Base-by-base conservation (phyloP, 257 asterid species). In the Buddleja alternifolia region DNA sequence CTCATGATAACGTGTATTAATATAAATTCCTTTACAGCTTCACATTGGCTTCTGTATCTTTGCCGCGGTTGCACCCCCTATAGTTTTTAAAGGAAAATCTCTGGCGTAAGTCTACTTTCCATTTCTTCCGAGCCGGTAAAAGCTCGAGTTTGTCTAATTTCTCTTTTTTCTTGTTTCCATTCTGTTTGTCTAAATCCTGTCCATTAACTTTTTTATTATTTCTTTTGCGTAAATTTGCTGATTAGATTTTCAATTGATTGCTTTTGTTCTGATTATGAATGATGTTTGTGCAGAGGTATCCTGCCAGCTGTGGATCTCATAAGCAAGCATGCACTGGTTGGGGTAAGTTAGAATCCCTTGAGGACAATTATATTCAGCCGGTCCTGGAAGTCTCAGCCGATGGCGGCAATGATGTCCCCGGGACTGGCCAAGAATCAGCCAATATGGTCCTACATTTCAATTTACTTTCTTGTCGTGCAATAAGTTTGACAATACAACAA, bases 41-140 rank as follows among this genome's bases (percentile, higher is more conserved):
- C 99, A 93, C 77, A 87, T 93, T 47, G 88, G 67, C 82, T 93
- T 93, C 80, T 85, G 90, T 74, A 75, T 93, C 66, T 93, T 93
- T 75, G 88, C 99, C 14, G 95, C 99, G 6, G 97, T 93, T 79
- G 99, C 99, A 64, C 99, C 99, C 63, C 99, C 99, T 41, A 64
- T 93, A 20, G 95, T 93, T 56, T 93, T 93, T 88, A 83, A 82
- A 80, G 99, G 99, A 70, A 91, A 90, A 84, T 90, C 99, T 72
- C 82, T 93, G 25, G 79, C 97, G 99, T 93, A 82, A 84, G 95
- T 73, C 67, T 16, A 41, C 63, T 55, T 63, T 61, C 42, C 6
- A 15, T 23, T 15, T 57, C 37, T 61, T 37, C 56, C 12, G 48
- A 29, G 34, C 5, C 2, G 5, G 34, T 29, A 29, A 29, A 5